Conservation (phyloP, 2,329 filamentous ascomycete species). For the Bipolaris gigantea region DNA sequence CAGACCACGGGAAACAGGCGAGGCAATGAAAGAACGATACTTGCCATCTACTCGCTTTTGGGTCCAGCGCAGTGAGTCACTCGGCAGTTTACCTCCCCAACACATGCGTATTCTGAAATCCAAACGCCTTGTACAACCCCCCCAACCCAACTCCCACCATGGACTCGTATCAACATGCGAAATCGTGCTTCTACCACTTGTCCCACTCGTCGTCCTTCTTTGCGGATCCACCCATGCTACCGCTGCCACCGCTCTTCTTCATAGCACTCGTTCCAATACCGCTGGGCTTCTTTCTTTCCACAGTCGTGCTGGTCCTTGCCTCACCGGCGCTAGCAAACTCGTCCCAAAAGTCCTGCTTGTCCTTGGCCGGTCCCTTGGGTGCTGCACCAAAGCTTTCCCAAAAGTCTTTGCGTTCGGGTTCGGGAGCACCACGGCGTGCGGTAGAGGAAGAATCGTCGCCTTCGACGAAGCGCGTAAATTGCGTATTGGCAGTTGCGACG, state of each 20-base stretch:
- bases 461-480: constrained; percentile 86
- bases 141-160: not conserved
- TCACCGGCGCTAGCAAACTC: constrained; percentile 47
- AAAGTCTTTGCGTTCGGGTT: constrained; percentile 64
- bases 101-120: constrained; percentile 2
- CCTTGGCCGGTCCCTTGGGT: constrained; percentile 52
- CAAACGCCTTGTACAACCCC: constrained; percentile 1
- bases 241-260: constrained; percentile 51
- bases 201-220: constrained; percentile 62
- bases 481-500: constrained; percentile 73
- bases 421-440: constrained; percentile 25
- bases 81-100: not conserved
- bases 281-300: constrained; percentile 45
- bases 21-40: not conserved
- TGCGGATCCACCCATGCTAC: constrained; percentile 30
- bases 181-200: constrained; percentile 49
- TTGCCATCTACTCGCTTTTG: not conserved
- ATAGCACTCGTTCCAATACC: constrained; percentile 67
- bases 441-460: constrained; percentile 51
- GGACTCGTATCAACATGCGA: not conserved
- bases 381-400: constrained; percentile 69
- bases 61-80: not conserved
- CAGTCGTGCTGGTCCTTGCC: constrained; percentile 22
- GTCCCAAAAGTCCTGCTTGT: constrained; percentile 59
- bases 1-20: not conserved